A percentile compares a stretch with the other conserved stretches of the same genome.
phyloP scores from a whole-genome alignment of 2,329 filamentous ascomycete species.

The Penicillium sp. region DNA sequence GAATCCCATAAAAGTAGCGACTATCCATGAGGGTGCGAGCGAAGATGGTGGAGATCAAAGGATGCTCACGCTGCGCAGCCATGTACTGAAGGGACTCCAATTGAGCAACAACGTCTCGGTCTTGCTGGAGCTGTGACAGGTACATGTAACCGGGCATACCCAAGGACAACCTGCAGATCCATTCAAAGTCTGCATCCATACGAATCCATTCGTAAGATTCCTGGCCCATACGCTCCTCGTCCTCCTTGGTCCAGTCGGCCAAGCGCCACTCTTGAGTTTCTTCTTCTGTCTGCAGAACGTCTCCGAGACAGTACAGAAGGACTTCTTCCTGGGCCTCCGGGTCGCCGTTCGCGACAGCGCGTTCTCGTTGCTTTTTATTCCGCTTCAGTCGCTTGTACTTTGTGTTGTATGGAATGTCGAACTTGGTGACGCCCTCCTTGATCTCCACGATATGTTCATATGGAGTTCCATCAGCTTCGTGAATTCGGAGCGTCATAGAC shows the following conservation, averaged over 20 bases:
- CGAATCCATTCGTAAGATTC: slow-evolving; percentile 99
- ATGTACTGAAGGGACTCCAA: slow-evolving; percentile 75
- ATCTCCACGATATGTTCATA: slow-evolving; percentile 98
- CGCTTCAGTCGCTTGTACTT: slow-evolving; percentile 98
- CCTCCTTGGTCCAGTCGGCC: slow-evolving; percentile 84
- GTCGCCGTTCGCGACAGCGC: slow-evolving; percentile 64
- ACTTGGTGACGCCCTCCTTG: slow-evolving; percentile 77
- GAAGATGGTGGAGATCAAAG: slow-evolving; percentile 84
- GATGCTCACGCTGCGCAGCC: slow-evolving; percentile 65
- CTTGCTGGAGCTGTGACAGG: slow-evolving; percentile 93
- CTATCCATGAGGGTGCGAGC: slow-evolving; percentile 86
- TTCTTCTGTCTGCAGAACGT: slow-evolving; percentile 79
- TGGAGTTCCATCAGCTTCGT: slow-evolving; percentile 95
- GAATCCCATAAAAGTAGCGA: slow-evolving; percentile 91
- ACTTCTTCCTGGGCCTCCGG: slow-evolving; percentile 74
- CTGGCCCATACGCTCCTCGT: slow-evolving; percentile 87
- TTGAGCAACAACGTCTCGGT: slow-evolving; percentile 91
- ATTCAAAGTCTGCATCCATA: slow-evolving; percentile 97
- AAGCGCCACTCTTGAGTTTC: slow-evolving; percentile 83
- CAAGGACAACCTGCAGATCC: slow-evolving; percentile 82
- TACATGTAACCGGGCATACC: slow-evolving; percentile 97
- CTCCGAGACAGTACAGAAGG: slow-evolving; percentile 86
- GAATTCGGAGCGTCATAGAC: slow-evolving; percentile 95
- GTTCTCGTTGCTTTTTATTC: slow-evolving; percentile 78
- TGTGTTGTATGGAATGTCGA: slow-evolving; percentile 97